These are phyloP conservation scores for Pseudocercospora cruenta DNA, from an alignment of 2,329 filamentous ascomycete genomes.

Conservation along the genomic window DNA sequence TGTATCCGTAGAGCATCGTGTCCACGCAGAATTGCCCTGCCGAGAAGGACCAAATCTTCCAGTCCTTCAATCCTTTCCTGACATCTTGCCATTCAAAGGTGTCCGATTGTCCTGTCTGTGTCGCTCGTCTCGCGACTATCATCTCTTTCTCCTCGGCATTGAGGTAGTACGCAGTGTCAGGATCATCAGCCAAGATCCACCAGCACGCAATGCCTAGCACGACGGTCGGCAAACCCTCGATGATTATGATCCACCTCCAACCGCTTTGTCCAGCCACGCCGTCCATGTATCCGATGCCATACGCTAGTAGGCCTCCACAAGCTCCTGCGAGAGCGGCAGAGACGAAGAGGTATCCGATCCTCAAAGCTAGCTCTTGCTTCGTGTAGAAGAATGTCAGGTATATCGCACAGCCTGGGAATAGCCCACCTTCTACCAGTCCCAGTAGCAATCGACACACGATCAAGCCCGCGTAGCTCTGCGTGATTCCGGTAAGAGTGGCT, in stretches of 20 bases:
- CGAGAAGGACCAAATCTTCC: slow-evolving; percentile 74
- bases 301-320: slow-evolving; percentile 72
- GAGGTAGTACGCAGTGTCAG: slow-evolving; percentile 66
- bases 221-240: slow-evolving; percentile 58
- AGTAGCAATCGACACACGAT: slow-evolving; percentile 71
- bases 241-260: slow-evolving; percentile 73
- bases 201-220: slow-evolving; percentile 45
- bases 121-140: slow-evolving; percentile 54
- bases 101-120: slow-evolving; percentile 53
- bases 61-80: slow-evolving; percentile 68
- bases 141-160: slow-evolving; percentile 62
- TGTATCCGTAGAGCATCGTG: slow-evolving; percentile 78
- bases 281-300: slow-evolving; percentile 73
- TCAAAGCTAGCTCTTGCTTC: slow-evolving; percentile 70
- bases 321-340: slow-evolving; percentile 72
- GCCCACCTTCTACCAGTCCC: slow-evolving; percentile 69
- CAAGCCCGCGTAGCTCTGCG: slow-evolving; percentile 65
- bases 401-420: slow-evolving; percentile 69
- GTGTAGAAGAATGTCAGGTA: slow-evolving; percentile 79
- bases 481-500: slow-evolving; percentile 70
- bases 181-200: slow-evolving; percentile 64
- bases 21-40: slow-evolving; percentile 72
- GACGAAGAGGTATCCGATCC: slow-evolving; percentile 74
- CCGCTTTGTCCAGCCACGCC: slow-evolving; percentile 65
- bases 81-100: slow-evolving; percentile 67